A percentile compares a stretch with the other conserved stretches of the same genome.
Evolutionary conservation across 495 filamentous ascomycete genomes (phyloP).

Genomic region (Penicillium mononematosum): DNA sequence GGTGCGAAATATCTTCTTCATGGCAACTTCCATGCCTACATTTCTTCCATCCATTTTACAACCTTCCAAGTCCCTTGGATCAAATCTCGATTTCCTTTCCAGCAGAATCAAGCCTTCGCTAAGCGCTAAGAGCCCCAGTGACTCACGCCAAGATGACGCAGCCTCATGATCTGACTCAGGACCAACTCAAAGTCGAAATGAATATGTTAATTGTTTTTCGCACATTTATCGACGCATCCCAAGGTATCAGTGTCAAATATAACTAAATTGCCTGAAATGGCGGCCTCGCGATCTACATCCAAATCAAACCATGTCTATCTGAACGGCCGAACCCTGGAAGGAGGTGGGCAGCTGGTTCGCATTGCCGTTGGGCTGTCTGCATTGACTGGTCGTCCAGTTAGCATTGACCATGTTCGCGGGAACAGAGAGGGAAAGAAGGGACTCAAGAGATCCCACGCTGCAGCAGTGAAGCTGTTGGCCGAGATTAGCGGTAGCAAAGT

Average conservation of each 20-base stretch:
- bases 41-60: background rate
- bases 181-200: background rate
- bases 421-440: conserved; percentile 60
- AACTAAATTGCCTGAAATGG: background rate
- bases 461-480: conserved; percentile 65
- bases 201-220: background rate
- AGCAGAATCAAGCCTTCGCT: background rate
- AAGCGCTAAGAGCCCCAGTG: background rate
- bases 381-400: conserved; percentile 61
- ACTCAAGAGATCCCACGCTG: conserved; percentile 73
- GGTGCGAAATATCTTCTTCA: background rate
- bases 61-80: background rate
- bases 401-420: conserved; percentile 67
- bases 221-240: too few relatives aligned
- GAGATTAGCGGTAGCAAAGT: conserved; percentile 59
- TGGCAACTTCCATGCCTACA: background rate
- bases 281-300: background rate
- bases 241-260: conserved; percentile 1
- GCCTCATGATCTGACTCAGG: background rate
- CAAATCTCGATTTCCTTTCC: background rate
- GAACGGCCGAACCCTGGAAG: conserved; percentile 75
- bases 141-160: conserved; percentile 5
- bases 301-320: conserved; percentile 38
- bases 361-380: conserved; percentile 68
- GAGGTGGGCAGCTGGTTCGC: conserved; percentile 80